Evolutionary conservation across 345 rosid genomes (phyloP).

Genomic region (Salix suchowensis): DNA sequence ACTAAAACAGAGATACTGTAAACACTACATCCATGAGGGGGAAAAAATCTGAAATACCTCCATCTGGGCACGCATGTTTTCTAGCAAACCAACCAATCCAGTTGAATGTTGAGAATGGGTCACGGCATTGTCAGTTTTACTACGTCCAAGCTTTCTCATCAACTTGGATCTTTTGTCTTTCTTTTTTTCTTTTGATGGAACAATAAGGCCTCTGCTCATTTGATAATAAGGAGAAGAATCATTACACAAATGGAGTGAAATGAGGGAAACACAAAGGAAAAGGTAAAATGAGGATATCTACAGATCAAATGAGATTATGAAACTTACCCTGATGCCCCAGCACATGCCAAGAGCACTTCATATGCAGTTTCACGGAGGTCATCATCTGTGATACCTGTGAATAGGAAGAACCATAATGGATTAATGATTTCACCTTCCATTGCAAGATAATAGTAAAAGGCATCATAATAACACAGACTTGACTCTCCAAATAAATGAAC

Average conservation of each 20-base stretch:
- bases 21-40: too few species aligned
- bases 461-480: neutral
- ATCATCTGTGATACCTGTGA: conserved; percentile 79
- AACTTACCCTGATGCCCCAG: conserved; percentile 92
- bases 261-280: neutral
- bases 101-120: conserved; percentile 58
- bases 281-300: too few species aligned
- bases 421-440: neutral
- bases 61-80: conserved; percentile 89
- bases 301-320: conserved; percentile 3
- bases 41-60: conserved; percentile 46
- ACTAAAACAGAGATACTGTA: neutral
- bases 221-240: neutral
- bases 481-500: neutral
- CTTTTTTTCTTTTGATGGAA: conserved; percentile 86
- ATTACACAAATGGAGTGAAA: conserved; percentile 4
- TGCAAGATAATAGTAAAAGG: neutral
- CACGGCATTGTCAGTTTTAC: conserved; percentile 56
- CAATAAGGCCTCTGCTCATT: conserved; percentile 70
- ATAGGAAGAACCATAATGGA: neutral
- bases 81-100: conserved; percentile 78
- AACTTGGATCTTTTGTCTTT: conserved; percentile 77
- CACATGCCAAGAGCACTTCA: conserved; percentile 90
- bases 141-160: conserved; percentile 92
- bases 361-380: conserved; percentile 95